Evolutionary conservation across 176 grass and related monocot species (phyloP).

Genomic region (Triticum dicoccoides): DNA sequence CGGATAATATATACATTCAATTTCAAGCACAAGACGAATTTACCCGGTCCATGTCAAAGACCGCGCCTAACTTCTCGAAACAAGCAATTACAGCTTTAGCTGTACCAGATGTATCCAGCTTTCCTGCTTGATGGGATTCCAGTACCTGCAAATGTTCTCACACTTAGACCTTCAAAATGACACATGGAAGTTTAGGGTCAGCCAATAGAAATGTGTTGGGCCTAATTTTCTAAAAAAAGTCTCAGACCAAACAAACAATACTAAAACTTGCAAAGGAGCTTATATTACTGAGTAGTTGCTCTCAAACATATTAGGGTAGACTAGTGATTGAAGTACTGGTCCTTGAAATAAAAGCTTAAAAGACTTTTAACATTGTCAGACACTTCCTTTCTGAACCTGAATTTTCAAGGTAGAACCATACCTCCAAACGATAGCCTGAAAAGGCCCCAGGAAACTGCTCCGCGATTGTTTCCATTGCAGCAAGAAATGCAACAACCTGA

Average conservation of each 20-base stretch:
- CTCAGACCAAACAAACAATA: not conserved
- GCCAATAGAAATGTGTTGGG: not conserved
- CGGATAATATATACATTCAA: not conserved
- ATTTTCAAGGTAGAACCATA: slow-evolving; percentile 33
- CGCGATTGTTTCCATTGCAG: slow-evolving; percentile 64
- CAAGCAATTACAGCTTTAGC: slow-evolving; percentile 73
- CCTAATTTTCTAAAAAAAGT: not conserved
- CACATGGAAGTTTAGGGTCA: not conserved
- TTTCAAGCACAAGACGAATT: not conserved
- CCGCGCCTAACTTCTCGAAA: slow-evolving; percentile 68
- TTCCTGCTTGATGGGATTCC: slow-evolving; percentile 88
- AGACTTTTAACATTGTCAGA: not conserved
- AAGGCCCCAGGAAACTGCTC: slow-evolving; percentile 76
- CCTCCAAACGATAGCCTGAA: slow-evolving; percentile 67
- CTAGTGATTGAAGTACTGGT: not conserved
- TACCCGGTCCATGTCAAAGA: slow-evolving; percentile 68
- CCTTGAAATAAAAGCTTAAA: slow-evolving; percentile 7
- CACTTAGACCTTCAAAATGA: not conserved
- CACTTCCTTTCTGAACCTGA: not conserved
- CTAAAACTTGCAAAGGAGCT: not conserved
- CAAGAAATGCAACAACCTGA: slow-evolving; percentile 91
- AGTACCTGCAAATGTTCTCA: slow-evolving; percentile 52
- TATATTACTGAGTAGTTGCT: not conserved
- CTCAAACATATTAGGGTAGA: not conserved
- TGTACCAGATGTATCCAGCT: slow-evolving; percentile 75